Percentiles rank a stretch among this genome's conserved stretches.
Conservation (phyloP, 179 eudicot genomes). For the Dionaea muscipula region DNA sequence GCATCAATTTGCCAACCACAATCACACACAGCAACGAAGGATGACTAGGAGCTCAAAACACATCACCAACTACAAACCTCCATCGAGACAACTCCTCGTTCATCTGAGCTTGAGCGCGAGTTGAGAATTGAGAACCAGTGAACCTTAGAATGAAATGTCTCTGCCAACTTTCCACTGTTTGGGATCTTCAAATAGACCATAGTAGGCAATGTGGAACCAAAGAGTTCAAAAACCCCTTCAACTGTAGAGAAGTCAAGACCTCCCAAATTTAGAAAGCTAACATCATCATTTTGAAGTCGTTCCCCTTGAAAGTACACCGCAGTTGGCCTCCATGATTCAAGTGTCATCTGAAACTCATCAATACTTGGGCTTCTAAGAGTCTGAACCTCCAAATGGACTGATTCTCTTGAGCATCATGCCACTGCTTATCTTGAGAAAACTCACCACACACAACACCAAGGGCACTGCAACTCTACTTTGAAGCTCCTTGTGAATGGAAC, state of each 20-base stretch:
- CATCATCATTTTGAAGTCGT: slow-evolving; percentile 43
- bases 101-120: too few species aligned
- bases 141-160: slow-evolving; percentile 73
- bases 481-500: slow-evolving; percentile 51
- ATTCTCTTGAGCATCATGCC: slow-evolving; percentile 18
- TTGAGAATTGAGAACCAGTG: too few species aligned
- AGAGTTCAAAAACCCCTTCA: slow-evolving; percentile 45
- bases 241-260: slow-evolving; percentile 43
- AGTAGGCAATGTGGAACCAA: slow-evolving; percentile 53
- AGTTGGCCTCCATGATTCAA: slow-evolving; percentile 56
- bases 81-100: too few species aligned
- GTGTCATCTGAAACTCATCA: slow-evolving; percentile 42
- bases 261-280: slow-evolving; percentile 62
- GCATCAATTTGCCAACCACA: too few species aligned
- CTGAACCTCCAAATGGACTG: slow-evolving; percentile 72
- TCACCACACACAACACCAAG: slow-evolving; percentile 59
- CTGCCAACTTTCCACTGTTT: slow-evolving; percentile 62
- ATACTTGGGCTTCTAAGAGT: slow-evolving; percentile 48
- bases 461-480: slow-evolving; percentile 54
- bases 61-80: too few species aligned
- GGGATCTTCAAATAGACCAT: slow-evolving; percentile 88
- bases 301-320: slow-evolving; percentile 75
- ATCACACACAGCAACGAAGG: too few species aligned
- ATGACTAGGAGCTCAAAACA: too few species aligned
- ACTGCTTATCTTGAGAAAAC: slow-evolving; percentile 20